Evolutionary conservation across 73 alveolate species (phyloP), one percentile per base, ranked within the genome.

Genomic region (Diophrys sp.): DNA sequence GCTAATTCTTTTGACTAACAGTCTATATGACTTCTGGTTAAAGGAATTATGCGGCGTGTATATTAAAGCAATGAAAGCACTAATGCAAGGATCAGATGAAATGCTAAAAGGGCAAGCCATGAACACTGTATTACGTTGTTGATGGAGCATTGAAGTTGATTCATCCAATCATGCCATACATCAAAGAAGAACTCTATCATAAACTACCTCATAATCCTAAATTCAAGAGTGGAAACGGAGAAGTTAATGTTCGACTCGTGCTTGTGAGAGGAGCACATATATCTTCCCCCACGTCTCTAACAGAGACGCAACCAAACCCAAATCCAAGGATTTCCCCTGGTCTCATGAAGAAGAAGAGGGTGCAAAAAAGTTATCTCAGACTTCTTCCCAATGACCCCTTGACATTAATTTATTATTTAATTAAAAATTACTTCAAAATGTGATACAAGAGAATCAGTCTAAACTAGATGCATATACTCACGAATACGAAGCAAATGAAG

Each of bases 111-210:
- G 74, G 44, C 94, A 93, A 29, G 95, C 98, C 56, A 73, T 82
- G 70, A 90, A 91, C 76, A 94, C 87, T 95, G 33, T 91, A 88
- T 84, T 73, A 84, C 69, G 89, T 84, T 56, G 72, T 96, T 31
- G 99, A 96, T 80, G 70, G 67, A 54, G 95, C 96, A 14, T 79
- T 94, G 56, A 90, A 96, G 77, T 88, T 96, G 34, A 81, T 96
- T 55, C 99, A 96, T 89, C 99, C 99, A 31, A 91, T 95, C 90
- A 96, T 96, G 95, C 98, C 99, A 14, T 95, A 87, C 81, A 71
- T 97, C 70, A 91, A 98, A 1, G 98, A 97, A 89, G 99, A 97
- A 87, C 92, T 97, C 67, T 98, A 92, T 88, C 98, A 98, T 81
- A 88, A 99, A 81, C 92, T 96, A 56, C 99, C 99, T 18, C 92